These are phyloP conservation scores for Xylaria venustula DNA, from an alignment of 495 filamentous ascomycete genomes.

Conservation along the genomic window DNA sequence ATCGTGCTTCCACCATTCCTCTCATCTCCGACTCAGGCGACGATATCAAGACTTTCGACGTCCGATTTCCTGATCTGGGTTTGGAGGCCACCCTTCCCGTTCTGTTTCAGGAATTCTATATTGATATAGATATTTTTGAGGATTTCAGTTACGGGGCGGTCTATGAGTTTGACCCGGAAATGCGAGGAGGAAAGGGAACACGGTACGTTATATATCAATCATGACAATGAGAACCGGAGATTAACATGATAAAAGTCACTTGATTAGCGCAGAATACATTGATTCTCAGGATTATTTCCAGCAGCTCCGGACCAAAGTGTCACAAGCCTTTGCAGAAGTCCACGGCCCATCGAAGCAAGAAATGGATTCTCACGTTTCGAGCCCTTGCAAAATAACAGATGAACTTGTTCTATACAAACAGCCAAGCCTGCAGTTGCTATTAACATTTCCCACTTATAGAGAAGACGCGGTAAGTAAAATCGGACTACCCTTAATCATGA, in stretches of 20 bases:
- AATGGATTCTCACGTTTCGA: not conserved
- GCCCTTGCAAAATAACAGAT: not conserved
- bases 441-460: not conserved
- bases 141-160: not conserved
- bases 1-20: not conserved
- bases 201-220: not conserved
- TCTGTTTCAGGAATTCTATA: not conserved
- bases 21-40: not conserved
- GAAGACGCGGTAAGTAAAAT: not conserved
- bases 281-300: not conserved
- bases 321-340: not conserved
- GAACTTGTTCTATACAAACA: not conserved
- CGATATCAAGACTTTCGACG: not conserved
- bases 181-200: not conserved
- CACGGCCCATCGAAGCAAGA: not conserved
- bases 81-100: not conserved
- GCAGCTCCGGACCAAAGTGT: not conserved
- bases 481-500: too few species aligned
- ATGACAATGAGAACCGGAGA: too few species aligned
- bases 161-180: conserved; percentile 2
- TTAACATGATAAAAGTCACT: not conserved
- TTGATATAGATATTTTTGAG: not conserved
- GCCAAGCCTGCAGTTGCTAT: not conserved
- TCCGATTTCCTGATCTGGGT: not conserved
- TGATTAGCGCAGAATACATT: not conserved